These are phyloP conservation scores for Ceratocystis cacaofunesta DNA, from an alignment of 2,329 filamentous ascomycete species.

Conservation along the genomic window DNA sequence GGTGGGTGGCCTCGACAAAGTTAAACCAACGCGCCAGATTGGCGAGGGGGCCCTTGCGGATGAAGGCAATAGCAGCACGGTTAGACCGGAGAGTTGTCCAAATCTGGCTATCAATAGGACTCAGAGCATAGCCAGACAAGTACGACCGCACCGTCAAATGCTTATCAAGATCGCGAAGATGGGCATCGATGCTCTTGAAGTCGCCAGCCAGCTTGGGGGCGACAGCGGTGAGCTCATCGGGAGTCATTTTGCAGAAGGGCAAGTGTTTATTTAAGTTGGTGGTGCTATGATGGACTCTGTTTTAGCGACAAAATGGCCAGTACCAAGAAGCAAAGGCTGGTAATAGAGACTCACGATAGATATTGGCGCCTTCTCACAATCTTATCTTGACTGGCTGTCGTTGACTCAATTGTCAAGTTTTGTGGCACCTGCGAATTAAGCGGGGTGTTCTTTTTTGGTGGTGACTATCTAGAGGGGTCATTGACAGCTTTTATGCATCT, in stretches of 20 bases:
- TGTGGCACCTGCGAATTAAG: constrained; percentile 6
- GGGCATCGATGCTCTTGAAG: constrained; percentile 67
- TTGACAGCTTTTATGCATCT: constrained; percentile 1
- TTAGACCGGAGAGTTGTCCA: constrained; percentile 76
- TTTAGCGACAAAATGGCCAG: not conserved
- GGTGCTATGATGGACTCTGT: not conserved
- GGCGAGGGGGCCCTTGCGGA: constrained; percentile 61
- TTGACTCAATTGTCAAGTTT: constrained; percentile 15
- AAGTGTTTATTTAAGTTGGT: not conserved
- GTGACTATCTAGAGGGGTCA: not conserved
- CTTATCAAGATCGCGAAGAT: constrained; percentile 65
- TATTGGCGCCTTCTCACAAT: not conserved
- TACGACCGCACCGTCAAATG: constrained; percentile 78
- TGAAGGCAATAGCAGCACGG: constrained; percentile 64
- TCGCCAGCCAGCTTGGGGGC: constrained; percentile 43
- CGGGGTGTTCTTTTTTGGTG: constrained; percentile 10
- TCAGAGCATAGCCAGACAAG: constrained; percentile 64
- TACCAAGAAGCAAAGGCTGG: not conserved
- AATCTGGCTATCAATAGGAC: constrained; percentile 62
- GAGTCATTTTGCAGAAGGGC: constrained; percentile 35
- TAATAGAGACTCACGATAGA: not conserved
- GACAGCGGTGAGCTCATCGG: constrained; percentile 39
- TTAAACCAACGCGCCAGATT: constrained; percentile 79
- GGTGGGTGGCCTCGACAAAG: constrained; percentile 68
- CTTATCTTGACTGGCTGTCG: not conserved